Evolutionary conservation across 495 filamentous ascomycete species (phyloP), one percentile per base, ranked within the genome.

Genomic region (Lepidopterella palustris): DNA sequence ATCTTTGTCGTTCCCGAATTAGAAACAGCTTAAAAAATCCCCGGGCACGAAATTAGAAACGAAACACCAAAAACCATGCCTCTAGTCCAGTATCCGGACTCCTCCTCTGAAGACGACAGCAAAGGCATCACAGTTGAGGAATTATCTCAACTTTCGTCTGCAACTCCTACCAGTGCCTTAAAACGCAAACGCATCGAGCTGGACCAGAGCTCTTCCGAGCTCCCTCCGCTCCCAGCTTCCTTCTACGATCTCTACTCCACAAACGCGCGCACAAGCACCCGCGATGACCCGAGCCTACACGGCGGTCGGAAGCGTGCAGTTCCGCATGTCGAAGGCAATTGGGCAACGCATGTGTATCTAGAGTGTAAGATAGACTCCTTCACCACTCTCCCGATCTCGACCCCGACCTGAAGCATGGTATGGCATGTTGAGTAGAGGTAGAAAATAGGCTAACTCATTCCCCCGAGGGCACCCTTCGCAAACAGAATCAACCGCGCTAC

Each of bases 171-270:
- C 35, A 64, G 45, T 29, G 47, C 39, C 31, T 55, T 63, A 55
- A 77, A 76, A 65, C 66, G 73, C 52, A 79, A 74, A 52, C 61
- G 65, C 48, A 47, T 42, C 9, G 60, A 61, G 32, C 25, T 24
- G 24, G 28, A 51, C 23, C 50, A 57, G 27, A 39, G 45, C 18
- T 45, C 68, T 15, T 52, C 69, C n/a, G 62, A 74, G 0, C 82
- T 96, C 0, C 93, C 93, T n/a, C 87, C 91, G 4, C 77, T 97
- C 11, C 90, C 93, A 13, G 68, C 84, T 18, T 72, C 82, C 45
- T 97, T 98, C 73, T 86, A 91, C 72, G 87, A 96, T 70, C 79
- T 96, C 59, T 97, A 97, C 76, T 86, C 90, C n/a, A 86, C 85
- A 4, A 81, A 82, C 45, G 82, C 85, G 53, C 82, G 91, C 39